A percentile compares a stretch with the other conserved stretches of the same genome.
These are phyloP conservation scores for Hibiscus mutabilis DNA, from an alignment of 345 rosid species.

Conservation along the genomic window DNA sequence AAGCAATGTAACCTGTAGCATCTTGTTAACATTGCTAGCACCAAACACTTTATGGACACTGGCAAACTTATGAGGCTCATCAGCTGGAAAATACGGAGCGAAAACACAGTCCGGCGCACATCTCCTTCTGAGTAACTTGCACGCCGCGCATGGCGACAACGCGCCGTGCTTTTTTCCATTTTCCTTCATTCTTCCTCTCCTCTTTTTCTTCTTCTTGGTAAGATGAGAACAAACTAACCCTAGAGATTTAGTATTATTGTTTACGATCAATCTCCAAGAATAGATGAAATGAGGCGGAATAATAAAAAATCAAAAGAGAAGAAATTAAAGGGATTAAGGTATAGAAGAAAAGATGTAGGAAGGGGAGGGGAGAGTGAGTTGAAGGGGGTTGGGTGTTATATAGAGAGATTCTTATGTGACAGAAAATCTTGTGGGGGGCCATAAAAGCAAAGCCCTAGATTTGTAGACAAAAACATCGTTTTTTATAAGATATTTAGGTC, in stretches of 20 bases:
- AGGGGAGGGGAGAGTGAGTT: slow-evolving; percentile 7
- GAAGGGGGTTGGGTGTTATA: slow-evolving; percentile 25
- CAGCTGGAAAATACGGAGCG: slow-evolving; percentile 87
- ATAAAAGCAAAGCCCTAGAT: slow-evolving; percentile 36
- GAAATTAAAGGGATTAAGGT: neutral
- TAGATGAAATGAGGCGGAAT: neutral
- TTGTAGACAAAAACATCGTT: slow-evolving; percentile 43
- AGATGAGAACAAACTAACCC: neutral
- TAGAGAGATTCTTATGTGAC: slow-evolving; percentile 30
- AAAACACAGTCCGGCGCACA: slow-evolving; percentile 74
- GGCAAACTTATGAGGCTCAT: slow-evolving; percentile 83
- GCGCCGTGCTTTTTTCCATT: slow-evolving; percentile 46
- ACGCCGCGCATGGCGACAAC: slow-evolving; percentile 81
- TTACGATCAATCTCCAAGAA: neutral
- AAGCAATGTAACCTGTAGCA: slow-evolving; percentile 60
- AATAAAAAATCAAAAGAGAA: neutral
- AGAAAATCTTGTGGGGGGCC: slow-evolving; percentile 43
- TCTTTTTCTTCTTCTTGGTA: neutral
- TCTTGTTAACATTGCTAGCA: slow-evolving; percentile 91
- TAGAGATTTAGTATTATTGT: neutral
- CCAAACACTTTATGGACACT: slow-evolving; percentile 90
- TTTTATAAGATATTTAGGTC: slow-evolving; percentile 31
- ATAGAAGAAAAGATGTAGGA: neutral
- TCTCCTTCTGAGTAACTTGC: slow-evolving; percentile 82
- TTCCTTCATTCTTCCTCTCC: slow-evolving; percentile 35